Evolutionary conservation across 192 early-diverging fungal genomes (phyloP).

Genomic region (Umbelopsis sp.): DNA sequence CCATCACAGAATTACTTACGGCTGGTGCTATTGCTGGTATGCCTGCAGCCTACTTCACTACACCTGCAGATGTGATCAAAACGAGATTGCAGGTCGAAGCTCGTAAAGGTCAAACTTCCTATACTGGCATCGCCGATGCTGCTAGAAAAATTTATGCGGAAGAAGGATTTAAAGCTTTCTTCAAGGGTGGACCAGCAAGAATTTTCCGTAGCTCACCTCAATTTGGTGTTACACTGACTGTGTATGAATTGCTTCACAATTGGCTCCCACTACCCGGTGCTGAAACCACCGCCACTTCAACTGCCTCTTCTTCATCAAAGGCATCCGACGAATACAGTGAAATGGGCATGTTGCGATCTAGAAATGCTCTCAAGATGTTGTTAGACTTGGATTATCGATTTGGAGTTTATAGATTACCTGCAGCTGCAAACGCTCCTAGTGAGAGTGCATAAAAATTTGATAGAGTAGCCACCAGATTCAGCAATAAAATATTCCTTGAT

Average conservation of each 20-base stretch:
- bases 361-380: constrained; percentile 60
- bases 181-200: constrained; percentile 94
- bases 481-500: too few species aligned
- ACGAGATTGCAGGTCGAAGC: constrained; percentile 96
- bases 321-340: constrained; percentile 29
- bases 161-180: constrained; percentile 95
- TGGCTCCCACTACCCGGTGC: constrained; percentile 54
- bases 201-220: constrained; percentile 95
- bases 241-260: constrained; percentile 87
- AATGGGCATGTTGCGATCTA: constrained; percentile 47
- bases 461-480: background rate
- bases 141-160: constrained; percentile 84
- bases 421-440: constrained; percentile 9
- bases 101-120: constrained; percentile 83
- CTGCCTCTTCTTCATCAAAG: constrained; percentile 12
- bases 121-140: constrained; percentile 85
- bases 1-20: constrained; percentile 70
- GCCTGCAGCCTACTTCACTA: constrained; percentile 96
- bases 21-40: constrained; percentile 96
- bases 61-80: constrained; percentile 98
- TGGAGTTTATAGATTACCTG: constrained; percentile 33
- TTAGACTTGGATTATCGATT: constrained; percentile 52
- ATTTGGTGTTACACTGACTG: constrained; percentile 94
- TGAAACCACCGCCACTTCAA: constrained; percentile 25
- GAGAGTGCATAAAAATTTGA: constrained; percentile 2